Evolutionary conservation across 2,329 filamentous ascomycete genomes (phyloP).

Genomic region (Ascochyta fabae): DNA sequence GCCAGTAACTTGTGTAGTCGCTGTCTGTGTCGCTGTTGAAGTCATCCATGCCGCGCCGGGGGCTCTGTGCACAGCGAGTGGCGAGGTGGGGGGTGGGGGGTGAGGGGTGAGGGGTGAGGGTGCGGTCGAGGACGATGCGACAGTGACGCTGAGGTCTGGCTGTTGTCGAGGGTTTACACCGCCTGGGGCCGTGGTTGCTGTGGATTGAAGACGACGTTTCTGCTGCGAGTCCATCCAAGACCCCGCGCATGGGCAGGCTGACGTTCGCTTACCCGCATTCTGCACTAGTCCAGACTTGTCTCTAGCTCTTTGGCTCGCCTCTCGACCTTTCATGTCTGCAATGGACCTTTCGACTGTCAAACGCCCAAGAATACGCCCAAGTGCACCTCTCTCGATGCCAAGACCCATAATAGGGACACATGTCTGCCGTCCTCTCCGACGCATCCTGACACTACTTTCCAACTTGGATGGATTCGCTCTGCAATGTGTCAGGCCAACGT

Average conservation of each 20-base stretch:
- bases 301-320: not conserved
- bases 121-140: not conserved
- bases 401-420: not conserved
- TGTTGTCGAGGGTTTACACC: not conserved
- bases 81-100: no score
- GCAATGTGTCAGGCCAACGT: not conserved
- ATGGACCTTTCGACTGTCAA: no score
- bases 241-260: slow-evolving; percentile 1
- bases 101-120: no score
- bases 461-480: not conserved
- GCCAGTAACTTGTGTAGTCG: slow-evolving; percentile 99
- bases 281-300: not conserved
- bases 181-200: slow-evolving; percentile 14
- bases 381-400: not conserved
- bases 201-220: slow-evolving; percentile 10
- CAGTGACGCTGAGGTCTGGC: not conserved
- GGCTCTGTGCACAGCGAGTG: slow-evolving; percentile 4
- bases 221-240: slow-evolving; percentile 1
- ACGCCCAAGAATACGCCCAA: no score
- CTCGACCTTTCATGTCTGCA: no score
- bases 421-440: not conserved
- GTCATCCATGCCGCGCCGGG: slow-evolving; percentile 76
- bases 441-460: not conserved
- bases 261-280: slow-evolving; percentile 2
- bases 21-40: slow-evolving; percentile 98